These are phyloP conservation scores for Ophiostoma sp. DNA, from an alignment of 2,329 filamentous ascomycete species.

Conservation along the genomic window DNA sequence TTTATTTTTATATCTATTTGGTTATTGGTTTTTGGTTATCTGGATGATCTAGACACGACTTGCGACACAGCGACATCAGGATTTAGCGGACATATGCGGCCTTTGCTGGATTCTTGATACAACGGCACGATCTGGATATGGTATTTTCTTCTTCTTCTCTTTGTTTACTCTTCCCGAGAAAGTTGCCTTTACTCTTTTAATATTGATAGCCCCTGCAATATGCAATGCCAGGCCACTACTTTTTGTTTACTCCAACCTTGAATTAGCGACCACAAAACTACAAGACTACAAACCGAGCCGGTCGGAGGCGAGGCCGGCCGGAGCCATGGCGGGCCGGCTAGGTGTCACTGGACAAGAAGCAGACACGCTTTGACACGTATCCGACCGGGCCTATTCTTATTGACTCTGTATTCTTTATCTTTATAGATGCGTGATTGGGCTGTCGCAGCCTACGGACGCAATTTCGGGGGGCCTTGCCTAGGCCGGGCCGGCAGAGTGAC, in stretches of 20 bases:
- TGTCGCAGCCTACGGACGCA: not conserved
- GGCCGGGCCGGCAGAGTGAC: constrained; percentile 1
- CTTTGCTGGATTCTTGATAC: too few species aligned
- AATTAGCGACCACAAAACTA: too few species aligned
- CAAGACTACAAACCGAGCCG: not conserved
- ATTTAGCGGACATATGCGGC: too few species aligned
- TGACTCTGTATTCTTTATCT: not conserved
- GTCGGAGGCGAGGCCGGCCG: not conserved
- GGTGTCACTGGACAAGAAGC: not conserved
- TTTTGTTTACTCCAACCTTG: too few species aligned
- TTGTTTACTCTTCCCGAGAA: not conserved
- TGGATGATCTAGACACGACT: not conserved
- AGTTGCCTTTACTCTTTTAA: too few species aligned
- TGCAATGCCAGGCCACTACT: too few species aligned
- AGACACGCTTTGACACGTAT: not conserved
- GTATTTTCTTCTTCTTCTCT: not conserved
- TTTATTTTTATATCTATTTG: not conserved
- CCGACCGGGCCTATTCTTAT: not conserved
- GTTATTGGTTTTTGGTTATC: not conserved
- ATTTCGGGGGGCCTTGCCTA: not conserved
- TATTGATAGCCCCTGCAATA: too few species aligned
- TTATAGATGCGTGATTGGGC: not conserved
- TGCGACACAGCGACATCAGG: too few species aligned
- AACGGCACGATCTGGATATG: not conserved
- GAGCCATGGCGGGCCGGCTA: not conserved